phyloP scores from a whole-genome alignment of 345 rosid genomes.

The Syzygium aromaticum region DNA sequence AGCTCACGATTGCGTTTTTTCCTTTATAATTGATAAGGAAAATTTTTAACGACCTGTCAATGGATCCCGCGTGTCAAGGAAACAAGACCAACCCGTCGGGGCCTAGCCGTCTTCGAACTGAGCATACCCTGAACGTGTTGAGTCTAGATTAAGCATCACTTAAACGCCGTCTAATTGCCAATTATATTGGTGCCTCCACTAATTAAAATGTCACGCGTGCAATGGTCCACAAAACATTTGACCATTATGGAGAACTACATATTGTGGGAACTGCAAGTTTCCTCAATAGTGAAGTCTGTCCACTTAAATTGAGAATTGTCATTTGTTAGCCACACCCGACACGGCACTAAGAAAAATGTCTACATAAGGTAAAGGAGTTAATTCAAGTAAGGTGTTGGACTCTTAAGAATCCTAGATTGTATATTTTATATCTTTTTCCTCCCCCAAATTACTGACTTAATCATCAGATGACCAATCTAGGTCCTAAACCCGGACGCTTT shows the following conservation, averaged over 20 bases:
- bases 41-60: neutral
- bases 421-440: neutral
- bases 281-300: neutral
- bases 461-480: neutral
- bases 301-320: neutral
- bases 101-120: neutral
- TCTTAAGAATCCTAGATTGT: neutral
- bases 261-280: neutral
- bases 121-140: neutral
- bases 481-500: neutral
- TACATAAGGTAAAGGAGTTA: neutral
- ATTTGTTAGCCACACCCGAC: neutral
- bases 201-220: neutral
- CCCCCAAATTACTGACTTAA: neutral
- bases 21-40: neutral
- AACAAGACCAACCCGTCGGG: neutral
- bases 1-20: neutral
- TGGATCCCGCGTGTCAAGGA: neutral
- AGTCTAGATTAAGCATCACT: neutral
- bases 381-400: neutral
- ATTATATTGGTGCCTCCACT: neutral
- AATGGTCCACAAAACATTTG: neutral
- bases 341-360: neutral
- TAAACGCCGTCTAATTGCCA: neutral
- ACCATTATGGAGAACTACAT: neutral